Evolutionary conservation across 1,139 yeast genomes (phyloP), one percentile per base, ranked within the genome.

Genomic region (Pichia sp.): DNA sequence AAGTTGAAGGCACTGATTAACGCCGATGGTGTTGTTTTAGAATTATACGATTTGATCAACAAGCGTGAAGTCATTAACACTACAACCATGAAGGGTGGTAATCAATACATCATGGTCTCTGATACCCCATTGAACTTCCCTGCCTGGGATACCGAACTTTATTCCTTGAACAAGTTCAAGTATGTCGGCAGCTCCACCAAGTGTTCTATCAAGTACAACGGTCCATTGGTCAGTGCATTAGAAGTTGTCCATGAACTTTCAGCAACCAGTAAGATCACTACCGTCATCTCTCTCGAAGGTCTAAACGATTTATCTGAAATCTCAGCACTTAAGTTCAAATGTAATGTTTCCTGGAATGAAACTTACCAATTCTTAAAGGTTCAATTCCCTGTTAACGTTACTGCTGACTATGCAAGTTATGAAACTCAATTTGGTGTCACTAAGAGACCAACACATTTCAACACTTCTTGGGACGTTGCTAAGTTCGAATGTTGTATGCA

Each of bases 111-210:
- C 2, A 63, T 93, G 48, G 86, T 86, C 60, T 93, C 90, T 55
- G 98, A 93, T 65, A 87, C 89, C 54, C 98, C 98, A 12, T 71
- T 89, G 60, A 83, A 77, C 50, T 91, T 83, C 81, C 96, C 91
- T 42, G 98, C 98, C 2, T 93, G 99, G 98, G 98, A 93, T 63
- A 91, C 98, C 0, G 99, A 93, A 63, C 74, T 90, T 51, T 93
- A 79, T 63, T 85, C 96, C 0, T 75, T 86, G 54, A 85, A 83
- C 56, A 86, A 84, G 55, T 80, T 77, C 61, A 71, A 72, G 48
- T 80, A 83, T 54, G 60, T 81, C 42, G 67, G 70, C n/a, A 70
- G 70, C 63, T 77, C 67, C 1, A 53, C 46, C 2, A 65, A 67
- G 37, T 76, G 83, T 19, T 70, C 75, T 21, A 71, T 86, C 27